phyloP scores from a whole-genome alignment of 129 eudicot genomes.

The Mikania micrantha region DNA sequence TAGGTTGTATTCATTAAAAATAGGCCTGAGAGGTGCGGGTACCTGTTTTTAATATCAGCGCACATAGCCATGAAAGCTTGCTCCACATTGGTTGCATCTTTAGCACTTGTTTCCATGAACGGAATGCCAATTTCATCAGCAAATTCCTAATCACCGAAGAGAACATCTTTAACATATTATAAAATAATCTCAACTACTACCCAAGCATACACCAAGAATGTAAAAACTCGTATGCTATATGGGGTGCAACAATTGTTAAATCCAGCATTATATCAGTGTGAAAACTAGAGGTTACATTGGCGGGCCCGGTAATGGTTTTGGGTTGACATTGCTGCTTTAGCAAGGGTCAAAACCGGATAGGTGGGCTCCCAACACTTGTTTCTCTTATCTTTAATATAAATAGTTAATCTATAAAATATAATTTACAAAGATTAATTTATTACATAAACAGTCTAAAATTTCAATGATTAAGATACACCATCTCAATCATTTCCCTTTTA shows the following conservation, averaged over 20 bases:
- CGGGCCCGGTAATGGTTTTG: not conserved
- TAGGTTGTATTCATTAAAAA: not conserved
- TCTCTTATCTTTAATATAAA: not conserved
- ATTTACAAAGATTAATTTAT: not conserved
- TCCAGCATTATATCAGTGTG: not conserved
- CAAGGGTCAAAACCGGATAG: not conserved
- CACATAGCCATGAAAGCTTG: slow-evolving; percentile 92
- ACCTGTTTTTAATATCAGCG: slow-evolving; percentile 81
- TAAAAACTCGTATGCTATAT: not conserved
- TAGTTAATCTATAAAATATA: not conserved
- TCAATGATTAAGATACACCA: not conserved
- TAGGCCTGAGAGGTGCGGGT: not conserved
- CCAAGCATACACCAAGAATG: not conserved
- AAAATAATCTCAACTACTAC: not conserved
- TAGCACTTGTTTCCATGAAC: slow-evolving; percentile 90
- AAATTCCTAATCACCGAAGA: slow-evolving; percentile 37
- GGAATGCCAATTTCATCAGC: slow-evolving; percentile 88
- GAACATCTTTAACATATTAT: not conserved
- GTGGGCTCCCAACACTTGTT: not conserved
- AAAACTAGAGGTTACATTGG: not conserved
- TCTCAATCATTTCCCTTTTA: not conserved
- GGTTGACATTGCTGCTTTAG: not conserved
- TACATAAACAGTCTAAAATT: not conserved
- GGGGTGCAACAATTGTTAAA: too few relatives aligned
- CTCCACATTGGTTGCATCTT: slow-evolving; percentile 71